Conservation (phyloP, 192 early-diverging fungal species). For the Martensiomyces pterosporus region DNA sequence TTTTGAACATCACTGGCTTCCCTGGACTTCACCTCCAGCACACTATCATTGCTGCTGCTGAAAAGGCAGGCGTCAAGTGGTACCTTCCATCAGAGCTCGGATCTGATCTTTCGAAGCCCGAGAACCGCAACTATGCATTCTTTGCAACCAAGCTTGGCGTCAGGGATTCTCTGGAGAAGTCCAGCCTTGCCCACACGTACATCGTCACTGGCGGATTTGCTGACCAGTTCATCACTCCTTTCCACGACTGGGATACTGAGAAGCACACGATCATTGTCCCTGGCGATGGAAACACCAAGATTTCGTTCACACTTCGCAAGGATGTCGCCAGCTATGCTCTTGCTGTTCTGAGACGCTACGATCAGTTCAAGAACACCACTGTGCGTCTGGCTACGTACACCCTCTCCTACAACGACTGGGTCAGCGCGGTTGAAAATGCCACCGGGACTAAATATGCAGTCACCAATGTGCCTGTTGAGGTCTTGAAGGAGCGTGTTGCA, state of each 20-base stretch:
- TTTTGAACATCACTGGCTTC: background rate
- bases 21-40: background rate
- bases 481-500: background rate
- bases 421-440: background rate
- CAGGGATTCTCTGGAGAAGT: background rate
- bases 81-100: slow-evolving; percentile 6
- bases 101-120: background rate
- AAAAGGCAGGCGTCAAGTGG: background rate
- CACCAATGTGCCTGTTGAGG: background rate
- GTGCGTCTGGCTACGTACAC: background rate
- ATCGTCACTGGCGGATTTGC: slow-evolving; percentile 4
- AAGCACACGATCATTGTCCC: slow-evolving; percentile 2
- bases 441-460: background rate
- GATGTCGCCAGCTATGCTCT: slow-evolving; percentile 2
- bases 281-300: background rate
- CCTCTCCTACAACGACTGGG: slow-evolving; percentile 1
- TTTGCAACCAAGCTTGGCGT: background rate
- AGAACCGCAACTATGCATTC: background rate
- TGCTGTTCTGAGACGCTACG: slow-evolving; percentile 2
- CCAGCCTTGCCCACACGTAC: background rate
- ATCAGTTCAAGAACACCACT: slow-evolving; percentile 1
- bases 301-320: background rate
- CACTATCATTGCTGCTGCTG: background rate
- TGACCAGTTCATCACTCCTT: background rate
- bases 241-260: slow-evolving; percentile 2